Conservation (phyloP, 768 basidiomycete species). For the Cystofilobasidium ferigula region DNA sequence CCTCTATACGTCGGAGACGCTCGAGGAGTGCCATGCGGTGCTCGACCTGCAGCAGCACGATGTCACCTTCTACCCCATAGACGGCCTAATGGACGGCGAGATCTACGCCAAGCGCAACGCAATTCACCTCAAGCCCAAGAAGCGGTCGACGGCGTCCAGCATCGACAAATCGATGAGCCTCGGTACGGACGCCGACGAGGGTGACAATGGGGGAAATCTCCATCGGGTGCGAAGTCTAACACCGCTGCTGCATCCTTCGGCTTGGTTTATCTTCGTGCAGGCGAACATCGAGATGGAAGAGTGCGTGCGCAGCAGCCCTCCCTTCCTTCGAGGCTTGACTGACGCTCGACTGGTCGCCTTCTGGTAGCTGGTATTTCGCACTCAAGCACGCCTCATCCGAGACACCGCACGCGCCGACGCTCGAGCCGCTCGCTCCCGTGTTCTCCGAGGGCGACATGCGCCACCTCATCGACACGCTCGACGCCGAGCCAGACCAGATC, state of each 20-base stretch:
- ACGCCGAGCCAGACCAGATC: conserved; percentile 88
- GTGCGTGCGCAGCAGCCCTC: conserved; percentile 45
- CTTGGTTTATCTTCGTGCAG: conserved; percentile 90
- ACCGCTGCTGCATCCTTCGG: conserved; percentile 42
- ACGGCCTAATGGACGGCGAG: conserved; percentile 8
- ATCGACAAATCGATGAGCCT: not conserved
- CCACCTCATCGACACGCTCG: conserved; percentile 67
- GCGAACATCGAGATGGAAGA: conserved; percentile 91
- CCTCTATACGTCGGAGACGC: conserved; percentile 9
- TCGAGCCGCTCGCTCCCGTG: conserved; percentile 52
- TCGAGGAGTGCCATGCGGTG: conserved; percentile 13
- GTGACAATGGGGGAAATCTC: not conserved
- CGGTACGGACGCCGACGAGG: not conserved
- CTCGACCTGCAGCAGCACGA: conserved; percentile 16
- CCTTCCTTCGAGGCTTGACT: not conserved
- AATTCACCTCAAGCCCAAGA: conserved; percentile 9
- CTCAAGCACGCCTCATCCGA: conserved; percentile 53
- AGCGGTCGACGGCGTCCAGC: not conserved
- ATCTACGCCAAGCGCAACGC: conserved; percentile 11
- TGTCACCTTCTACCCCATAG: conserved; percentile 6
- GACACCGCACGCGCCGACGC: conserved; percentile 22
- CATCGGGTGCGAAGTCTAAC: not conserved
- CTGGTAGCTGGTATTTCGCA: conserved; percentile 45
- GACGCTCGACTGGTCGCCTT: not conserved
- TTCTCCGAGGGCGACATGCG: conserved; percentile 54